phyloP scores from a whole-genome alignment of 2,329 filamentous ascomycete genomes.

The Xylariaceae sp. region DNA sequence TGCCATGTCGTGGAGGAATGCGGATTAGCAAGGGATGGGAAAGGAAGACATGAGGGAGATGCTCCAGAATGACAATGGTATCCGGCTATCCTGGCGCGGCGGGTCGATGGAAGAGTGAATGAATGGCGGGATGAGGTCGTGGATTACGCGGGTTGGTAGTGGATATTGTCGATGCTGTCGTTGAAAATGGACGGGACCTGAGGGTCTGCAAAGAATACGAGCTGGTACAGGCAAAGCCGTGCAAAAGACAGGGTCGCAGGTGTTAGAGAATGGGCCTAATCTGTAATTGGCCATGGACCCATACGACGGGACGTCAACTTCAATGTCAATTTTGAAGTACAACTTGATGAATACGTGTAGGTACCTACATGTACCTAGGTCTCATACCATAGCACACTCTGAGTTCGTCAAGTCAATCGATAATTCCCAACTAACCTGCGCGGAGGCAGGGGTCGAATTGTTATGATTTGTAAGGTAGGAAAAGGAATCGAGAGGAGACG shows the following conservation, averaged over 20 bases:
- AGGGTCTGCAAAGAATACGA: constrained; percentile 5
- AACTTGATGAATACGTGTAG: too few relatives aligned
- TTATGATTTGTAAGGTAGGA: too few relatives aligned
- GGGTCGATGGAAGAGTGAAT: constrained; percentile 1
- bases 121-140: background rate
- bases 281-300: constrained; percentile 14
- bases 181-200: constrained; percentile 9
- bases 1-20: constrained; percentile 56
- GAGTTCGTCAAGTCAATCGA: too few relatives aligned
- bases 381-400: too few relatives aligned
- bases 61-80: background rate
- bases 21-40: constrained; percentile 26
- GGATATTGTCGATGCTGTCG: constrained; percentile 11
- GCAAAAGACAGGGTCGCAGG: constrained; percentile 8
- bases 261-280: constrained; percentile 18
- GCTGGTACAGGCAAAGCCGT: constrained; percentile 11
- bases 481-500: too few relatives aligned
- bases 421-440: too few relatives aligned
- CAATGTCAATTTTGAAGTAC: too few relatives aligned
- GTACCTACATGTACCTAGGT: too few relatives aligned
- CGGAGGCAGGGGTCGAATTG: too few relatives aligned
- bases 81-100: background rate
- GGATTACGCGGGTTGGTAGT: background rate
- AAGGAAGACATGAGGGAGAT: constrained; percentile 32
- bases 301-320: too few relatives aligned